phyloP scores from a whole-genome alignment of 2,329 filamentous ascomycete species.

The Cyphellophora europaea region DNA sequence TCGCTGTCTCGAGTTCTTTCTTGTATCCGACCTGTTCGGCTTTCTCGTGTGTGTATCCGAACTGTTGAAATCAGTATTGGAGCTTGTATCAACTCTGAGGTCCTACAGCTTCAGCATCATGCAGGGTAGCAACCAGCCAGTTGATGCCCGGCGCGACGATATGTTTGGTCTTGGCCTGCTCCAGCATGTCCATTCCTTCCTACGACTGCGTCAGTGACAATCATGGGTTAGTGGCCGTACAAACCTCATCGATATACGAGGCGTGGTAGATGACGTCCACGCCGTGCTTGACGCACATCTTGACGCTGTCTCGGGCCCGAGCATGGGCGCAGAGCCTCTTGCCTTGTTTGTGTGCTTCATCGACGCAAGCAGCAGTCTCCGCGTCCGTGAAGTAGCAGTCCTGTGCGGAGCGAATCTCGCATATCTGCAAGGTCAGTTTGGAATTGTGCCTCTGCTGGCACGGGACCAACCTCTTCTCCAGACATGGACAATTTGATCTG shows the following conservation, averaged over 20 bases:
- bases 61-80: too few relatives aligned
- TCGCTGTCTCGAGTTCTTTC: conserved; percentile 32
- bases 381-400: conserved; percentile 39
- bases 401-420: conserved; percentile 26
- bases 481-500: conserved; percentile 38
- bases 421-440: conserved; percentile 16
- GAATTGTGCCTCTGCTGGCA: not conserved
- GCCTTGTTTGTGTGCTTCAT: conserved; percentile 31
- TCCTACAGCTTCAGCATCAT: conserved; percentile 26
- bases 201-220: not conserved
- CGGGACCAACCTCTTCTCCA: conserved; percentile 23
- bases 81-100: too few relatives aligned
- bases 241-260: conserved; percentile 35
- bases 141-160: conserved; percentile 37
- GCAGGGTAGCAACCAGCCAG: conserved; percentile 30
- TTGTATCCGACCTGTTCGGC: conserved; percentile 37
- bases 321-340: conserved; percentile 35
- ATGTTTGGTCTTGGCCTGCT: conserved; percentile 29
- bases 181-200: conserved; percentile 25
- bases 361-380: conserved; percentile 39
- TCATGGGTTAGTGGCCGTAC: not conserved
- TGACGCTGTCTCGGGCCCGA: conserved; percentile 34
- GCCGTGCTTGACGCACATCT: conserved; percentile 33
- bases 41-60: conserved; percentile 33
- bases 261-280: conserved; percentile 42